Evolutionary conservation across 2,329 filamentous ascomycete species (phyloP).

Genomic region (Boeremia lycopersici): DNA sequence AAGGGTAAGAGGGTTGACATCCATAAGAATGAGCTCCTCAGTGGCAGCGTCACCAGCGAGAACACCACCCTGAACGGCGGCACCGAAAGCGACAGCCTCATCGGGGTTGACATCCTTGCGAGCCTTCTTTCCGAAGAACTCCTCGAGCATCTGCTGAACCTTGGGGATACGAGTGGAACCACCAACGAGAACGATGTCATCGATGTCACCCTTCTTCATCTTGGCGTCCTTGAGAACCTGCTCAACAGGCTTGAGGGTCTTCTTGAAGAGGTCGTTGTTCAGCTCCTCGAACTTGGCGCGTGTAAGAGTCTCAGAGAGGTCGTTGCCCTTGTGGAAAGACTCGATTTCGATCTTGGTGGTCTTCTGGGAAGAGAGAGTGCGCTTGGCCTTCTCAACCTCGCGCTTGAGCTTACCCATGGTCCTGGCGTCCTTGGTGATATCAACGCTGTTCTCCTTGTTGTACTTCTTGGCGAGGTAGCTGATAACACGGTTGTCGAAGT

Average conservation of each 20-base stretch:
- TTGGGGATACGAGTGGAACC: constrained; percentile 99
- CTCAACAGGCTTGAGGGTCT: constrained; percentile 97
- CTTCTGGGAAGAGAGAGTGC: constrained; percentile 91
- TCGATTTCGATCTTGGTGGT: constrained; percentile 95
- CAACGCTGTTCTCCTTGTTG: constrained; percentile 97
- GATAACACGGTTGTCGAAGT: constrained; percentile 98
- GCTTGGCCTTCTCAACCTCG: constrained; percentile 99
- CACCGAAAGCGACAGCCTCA: constrained; percentile 97
- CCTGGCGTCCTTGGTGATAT: constrained; percentile 93
- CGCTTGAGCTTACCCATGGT: constrained; percentile 99
- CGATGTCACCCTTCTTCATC: constrained; percentile 91
- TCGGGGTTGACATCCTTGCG: constrained; percentile 99
- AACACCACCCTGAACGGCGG: constrained; percentile 95
- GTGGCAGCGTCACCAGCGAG: constrained; percentile 86
- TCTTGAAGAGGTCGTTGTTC: constrained; percentile 99
- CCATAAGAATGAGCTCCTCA: constrained; percentile 86
- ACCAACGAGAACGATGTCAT: constrained; percentile 97
- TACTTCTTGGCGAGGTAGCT: constrained; percentile 95
- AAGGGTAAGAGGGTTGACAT: constrained; percentile 94
- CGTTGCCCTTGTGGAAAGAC: constrained; percentile 93
- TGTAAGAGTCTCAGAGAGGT: constrained; percentile 98
- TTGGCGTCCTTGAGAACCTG: constrained; percentile 98
- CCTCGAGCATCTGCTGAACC: constrained; percentile 91
- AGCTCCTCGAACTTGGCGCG: constrained; percentile 99
- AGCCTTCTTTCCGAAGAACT: constrained; percentile 97